Conservation (phyloP, 345 rosid genomes). For the Hypericum androsaemum region DNA sequence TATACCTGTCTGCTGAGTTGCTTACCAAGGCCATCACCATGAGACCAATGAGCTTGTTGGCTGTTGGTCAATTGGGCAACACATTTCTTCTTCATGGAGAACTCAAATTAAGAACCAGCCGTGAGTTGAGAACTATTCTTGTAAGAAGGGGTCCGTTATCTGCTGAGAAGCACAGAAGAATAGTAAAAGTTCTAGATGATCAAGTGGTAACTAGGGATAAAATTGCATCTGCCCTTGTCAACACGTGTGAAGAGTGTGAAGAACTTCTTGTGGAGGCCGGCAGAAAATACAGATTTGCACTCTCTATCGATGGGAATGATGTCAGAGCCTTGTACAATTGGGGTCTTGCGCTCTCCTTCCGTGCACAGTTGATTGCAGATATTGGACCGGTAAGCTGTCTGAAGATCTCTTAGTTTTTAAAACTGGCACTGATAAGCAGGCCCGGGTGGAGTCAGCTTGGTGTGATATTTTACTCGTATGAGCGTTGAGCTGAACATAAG, state of each 20-base stretch:
- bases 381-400: constrained; percentile 55
- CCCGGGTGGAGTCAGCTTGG: constrained; percentile 1
- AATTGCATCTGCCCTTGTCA: constrained; percentile 35
- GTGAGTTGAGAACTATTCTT: constrained; percentile 46
- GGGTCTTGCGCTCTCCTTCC: constrained; percentile 71
- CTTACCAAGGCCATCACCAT: constrained; percentile 38
- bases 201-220: constrained; percentile 23
- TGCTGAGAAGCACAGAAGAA: constrained; percentile 18
- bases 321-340: constrained; percentile 58
- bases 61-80: constrained; percentile 63
- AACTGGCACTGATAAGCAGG: not conserved
- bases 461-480: constrained; percentile 1
- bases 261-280: constrained; percentile 63
- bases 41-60: constrained; percentile 66
- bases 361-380: constrained; percentile 64
- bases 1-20: constrained; percentile 38
- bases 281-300: constrained; percentile 46
- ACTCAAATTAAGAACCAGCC: constrained; percentile 45
- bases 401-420: not conserved
- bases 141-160: constrained; percentile 22
- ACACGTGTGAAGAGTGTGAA: constrained; percentile 58
- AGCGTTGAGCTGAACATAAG: not conserved
- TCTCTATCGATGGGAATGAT: constrained; percentile 57
- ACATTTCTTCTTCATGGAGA: constrained; percentile 71
- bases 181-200: constrained; percentile 20